These are phyloP conservation scores for Monascus purpureus DNA, from an alignment of 495 filamentous ascomycete species.

Conservation along the genomic window DNA sequence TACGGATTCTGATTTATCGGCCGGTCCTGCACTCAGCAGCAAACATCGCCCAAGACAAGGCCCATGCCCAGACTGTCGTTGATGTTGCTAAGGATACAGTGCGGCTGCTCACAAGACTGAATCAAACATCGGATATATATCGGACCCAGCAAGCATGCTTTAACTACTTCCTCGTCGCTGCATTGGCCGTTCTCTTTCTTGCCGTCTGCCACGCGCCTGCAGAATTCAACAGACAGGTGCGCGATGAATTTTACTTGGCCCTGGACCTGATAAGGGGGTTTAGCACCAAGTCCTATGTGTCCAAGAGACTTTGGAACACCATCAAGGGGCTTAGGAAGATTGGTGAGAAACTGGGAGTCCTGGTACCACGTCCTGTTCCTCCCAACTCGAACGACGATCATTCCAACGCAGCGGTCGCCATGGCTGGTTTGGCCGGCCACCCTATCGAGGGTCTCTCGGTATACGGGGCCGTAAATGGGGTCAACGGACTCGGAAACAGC, in stretches of 20 bases:
- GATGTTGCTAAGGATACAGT: conserved; percentile 73
- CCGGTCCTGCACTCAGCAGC: conserved; percentile 64
- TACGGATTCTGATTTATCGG: conserved; percentile 70
- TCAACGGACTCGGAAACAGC: conserved; percentile 41
- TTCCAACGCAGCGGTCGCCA: conserved; percentile 53
- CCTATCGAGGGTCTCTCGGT: conserved; percentile 44
- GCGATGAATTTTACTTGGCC: conserved; percentile 79
- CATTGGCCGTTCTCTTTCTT: conserved; percentile 69
- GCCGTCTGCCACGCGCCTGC: conserved; percentile 70
- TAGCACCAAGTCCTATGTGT: conserved; percentile 63
- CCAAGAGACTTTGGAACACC: conserved; percentile 69
- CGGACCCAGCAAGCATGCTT: conserved; percentile 67
- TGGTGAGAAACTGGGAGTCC: conserved; percentile 64
- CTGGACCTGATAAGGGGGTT: conserved; percentile 71
- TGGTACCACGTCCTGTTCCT: conserved; percentile 25
- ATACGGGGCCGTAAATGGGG: conserved; percentile 32
- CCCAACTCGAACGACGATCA: conserved; percentile 39
- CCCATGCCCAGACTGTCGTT: conserved; percentile 55
- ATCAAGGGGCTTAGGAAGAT: conserved; percentile 68
- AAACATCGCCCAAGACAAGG: conserved; percentile 58
- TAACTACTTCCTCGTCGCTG: conserved; percentile 75
- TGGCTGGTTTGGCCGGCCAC: conserved; percentile 62
- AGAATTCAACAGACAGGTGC: conserved; percentile 56
- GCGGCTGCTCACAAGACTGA: conserved; percentile 55
- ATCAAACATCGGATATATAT: conserved; percentile 71